Conservation (phyloP, 345 rosid genomes). For the Populus deltoides region DNA sequence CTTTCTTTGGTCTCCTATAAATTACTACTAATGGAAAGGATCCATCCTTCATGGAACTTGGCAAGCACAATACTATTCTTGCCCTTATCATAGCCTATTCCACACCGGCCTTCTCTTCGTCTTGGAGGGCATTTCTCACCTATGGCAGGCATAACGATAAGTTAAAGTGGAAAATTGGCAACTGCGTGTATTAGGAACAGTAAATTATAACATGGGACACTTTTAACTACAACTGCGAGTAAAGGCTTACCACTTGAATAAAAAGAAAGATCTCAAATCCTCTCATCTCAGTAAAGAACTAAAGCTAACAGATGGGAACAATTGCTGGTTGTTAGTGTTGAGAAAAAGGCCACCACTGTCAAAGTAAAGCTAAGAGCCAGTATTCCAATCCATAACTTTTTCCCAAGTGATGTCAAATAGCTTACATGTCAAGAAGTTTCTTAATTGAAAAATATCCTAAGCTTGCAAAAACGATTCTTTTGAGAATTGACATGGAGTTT, state of each 20-base stretch:
- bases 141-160: not conserved
- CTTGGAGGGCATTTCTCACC: not conserved
- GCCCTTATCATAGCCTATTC: conserved; percentile 17
- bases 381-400: not conserved
- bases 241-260: not conserved
- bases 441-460: not conserved
- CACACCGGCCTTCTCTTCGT: conserved; percentile 10
- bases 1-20: conserved; percentile 40
- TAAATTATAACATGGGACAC: not conserved
- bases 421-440: not conserved
- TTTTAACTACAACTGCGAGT: not conserved
- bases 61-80: not conserved
- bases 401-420: not conserved
- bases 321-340: not conserved
- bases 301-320: not conserved
- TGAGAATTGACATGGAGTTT: no score
- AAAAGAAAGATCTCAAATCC: not conserved
- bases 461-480: no score
- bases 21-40: not conserved
- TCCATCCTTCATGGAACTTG: not conserved
- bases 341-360: not conserved
- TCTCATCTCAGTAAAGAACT: not conserved
- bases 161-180: not conserved
- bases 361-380: not conserved
- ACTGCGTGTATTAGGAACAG: not conserved